A percentile compares a stretch with the other conserved stretches of the same genome.
Evolutionary conservation across 768 basidiomycete species (phyloP).

Genomic region (Phanerodontia chrysosporium): DNA sequence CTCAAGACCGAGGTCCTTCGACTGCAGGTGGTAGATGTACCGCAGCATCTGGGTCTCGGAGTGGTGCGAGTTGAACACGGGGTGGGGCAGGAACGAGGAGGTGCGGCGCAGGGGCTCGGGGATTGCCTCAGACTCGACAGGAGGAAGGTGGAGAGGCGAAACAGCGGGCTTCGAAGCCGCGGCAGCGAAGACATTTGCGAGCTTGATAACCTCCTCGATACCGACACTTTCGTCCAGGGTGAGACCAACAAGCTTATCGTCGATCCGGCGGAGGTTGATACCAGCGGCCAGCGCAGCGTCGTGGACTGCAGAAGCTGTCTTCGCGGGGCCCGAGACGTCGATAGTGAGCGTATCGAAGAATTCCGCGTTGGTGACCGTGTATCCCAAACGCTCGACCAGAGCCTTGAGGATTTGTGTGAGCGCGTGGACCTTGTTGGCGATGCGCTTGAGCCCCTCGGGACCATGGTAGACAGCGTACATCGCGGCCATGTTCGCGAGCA

Average conservation of each 20-base stretch:
- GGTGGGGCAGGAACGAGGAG: slow-evolving; percentile 74
- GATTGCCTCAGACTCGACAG: slow-evolving; percentile 32
- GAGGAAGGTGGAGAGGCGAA: slow-evolving; percentile 39
- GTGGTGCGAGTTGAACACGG: slow-evolving; percentile 95
- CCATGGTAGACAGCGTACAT: slow-evolving; percentile 99
- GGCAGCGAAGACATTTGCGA: slow-evolving; percentile 79
- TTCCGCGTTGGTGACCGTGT: slow-evolving; percentile 58
- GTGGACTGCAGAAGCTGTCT: slow-evolving; percentile 62
- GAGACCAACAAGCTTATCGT: slow-evolving; percentile 73
- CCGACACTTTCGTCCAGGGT: slow-evolving; percentile 91
- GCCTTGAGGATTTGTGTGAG: slow-evolving; percentile 75
- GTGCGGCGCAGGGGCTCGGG: slow-evolving; percentile 51
- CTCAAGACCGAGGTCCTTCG: slow-evolving; percentile 90
- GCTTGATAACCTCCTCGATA: slow-evolving; percentile 64
- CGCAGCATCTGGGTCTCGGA: slow-evolving; percentile 99
- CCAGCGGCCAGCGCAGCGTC: slow-evolving; percentile 53
- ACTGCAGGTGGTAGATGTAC: slow-evolving; percentile 90
- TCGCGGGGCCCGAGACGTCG: slow-evolving; percentile 57
- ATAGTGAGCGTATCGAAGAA: slow-evolving; percentile 94
- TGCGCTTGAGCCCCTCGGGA: slow-evolving; percentile 75
- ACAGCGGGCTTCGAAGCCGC: slow-evolving; percentile 50
- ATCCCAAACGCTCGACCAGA: slow-evolving; percentile 69
- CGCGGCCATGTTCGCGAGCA: slow-evolving; percentile 98
- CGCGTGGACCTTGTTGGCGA: slow-evolving; percentile 88
- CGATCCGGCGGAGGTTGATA: slow-evolving; percentile 83